Conservation (phyloP, 2,329 filamentous ascomycete genomes). For the Ceratocystis alfenasii region DNA sequence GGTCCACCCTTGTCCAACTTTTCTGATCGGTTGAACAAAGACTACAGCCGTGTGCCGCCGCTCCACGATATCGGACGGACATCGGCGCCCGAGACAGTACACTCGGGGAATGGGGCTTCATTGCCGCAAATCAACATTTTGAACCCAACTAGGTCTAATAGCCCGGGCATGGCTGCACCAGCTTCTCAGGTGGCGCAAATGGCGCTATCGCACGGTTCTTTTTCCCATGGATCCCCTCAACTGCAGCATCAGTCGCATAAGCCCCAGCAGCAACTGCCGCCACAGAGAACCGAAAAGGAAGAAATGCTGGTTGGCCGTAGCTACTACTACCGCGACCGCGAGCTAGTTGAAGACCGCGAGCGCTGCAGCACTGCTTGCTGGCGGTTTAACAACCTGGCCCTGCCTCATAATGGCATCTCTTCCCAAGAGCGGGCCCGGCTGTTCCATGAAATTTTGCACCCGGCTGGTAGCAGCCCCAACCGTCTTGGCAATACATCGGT, state of each 20-base stretch:
- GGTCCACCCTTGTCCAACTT: constrained; percentile 33
- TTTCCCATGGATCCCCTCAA: constrained; percentile 29
- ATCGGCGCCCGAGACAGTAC: constrained; percentile 35
- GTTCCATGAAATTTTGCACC: constrained; percentile 60
- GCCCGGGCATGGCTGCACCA: constrained; percentile 33
- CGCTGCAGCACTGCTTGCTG: constrained; percentile 70
- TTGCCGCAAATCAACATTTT: constrained; percentile 48
- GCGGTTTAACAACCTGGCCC: constrained; percentile 74
- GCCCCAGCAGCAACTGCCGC: constrained; percentile 16
- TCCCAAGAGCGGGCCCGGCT: constrained; percentile 54
- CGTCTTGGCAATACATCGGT: constrained; percentile 61
- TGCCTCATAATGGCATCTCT: constrained; percentile 60
- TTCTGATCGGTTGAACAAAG: constrained; percentile 41
- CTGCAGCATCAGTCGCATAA: not conserved
- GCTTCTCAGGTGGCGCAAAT: constrained; percentile 38
- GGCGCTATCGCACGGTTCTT: constrained; percentile 45
- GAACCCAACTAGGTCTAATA: constrained; percentile 40
- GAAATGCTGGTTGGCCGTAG: constrained; percentile 73
- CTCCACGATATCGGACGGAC: constrained; percentile 47
- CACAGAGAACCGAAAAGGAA: constrained; percentile 59
- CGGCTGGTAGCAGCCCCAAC: constrained; percentile 43
- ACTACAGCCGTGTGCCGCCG: constrained; percentile 48
- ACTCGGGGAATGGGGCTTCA: constrained; percentile 34
- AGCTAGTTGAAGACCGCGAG: constrained; percentile 72
- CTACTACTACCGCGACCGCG: constrained; percentile 69